These are phyloP conservation scores for Barnettozyma siamensis DNA, from an alignment of 805 yeast species.

Conservation along the genomic window DNA sequence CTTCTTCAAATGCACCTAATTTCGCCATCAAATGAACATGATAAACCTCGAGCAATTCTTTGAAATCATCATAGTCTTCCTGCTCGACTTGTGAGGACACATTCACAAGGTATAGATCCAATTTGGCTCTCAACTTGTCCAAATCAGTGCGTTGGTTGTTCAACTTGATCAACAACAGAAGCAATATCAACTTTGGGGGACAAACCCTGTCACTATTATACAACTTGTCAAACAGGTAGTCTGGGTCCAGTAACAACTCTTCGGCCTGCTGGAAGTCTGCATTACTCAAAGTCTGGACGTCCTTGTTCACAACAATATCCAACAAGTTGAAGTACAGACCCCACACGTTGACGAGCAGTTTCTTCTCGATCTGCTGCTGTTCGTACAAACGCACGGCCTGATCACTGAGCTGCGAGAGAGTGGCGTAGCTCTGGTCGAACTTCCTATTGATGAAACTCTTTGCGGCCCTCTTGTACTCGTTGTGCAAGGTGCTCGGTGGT, in stretches of 20 bases:
- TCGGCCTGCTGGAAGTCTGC: slow-evolving; percentile 4
- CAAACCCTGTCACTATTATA: slow-evolving; percentile 8
- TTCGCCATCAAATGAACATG: slow-evolving; percentile 18
- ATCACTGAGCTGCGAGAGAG: slow-evolving; percentile 6
- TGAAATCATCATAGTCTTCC: slow-evolving; percentile 7
- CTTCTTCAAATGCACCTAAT: slow-evolving; percentile 18
- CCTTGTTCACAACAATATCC: slow-evolving; percentile 21
- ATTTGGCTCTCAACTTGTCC: slow-evolving; percentile 11
- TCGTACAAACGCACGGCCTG: slow-evolving; percentile 9
- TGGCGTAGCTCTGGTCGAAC: slow-evolving; percentile 17
- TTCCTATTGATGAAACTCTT: slow-evolving; percentile 23
- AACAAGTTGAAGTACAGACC: slow-evolving; percentile 23
- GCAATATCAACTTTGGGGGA: slow-evolving; percentile 18
- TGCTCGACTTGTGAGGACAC: slow-evolving; percentile 2
- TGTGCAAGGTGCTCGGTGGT: not conserved
- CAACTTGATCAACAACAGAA: slow-evolving; percentile 21
- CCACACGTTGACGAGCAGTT: slow-evolving; percentile 20
- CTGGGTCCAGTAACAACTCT: slow-evolving; percentile 5
- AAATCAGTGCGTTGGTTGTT: slow-evolving; percentile 17
- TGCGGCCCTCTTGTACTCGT: slow-evolving; percentile 19
- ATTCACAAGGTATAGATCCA: slow-evolving; percentile 20
- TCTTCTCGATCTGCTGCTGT: slow-evolving; percentile 11
- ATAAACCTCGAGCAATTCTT: slow-evolving; percentile 21
- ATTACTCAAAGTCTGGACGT: not conserved
- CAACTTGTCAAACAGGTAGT: slow-evolving; percentile 14